Percentiles rank a stretch among this genome's conserved stretches.
These are phyloP conservation scores for Solanum chilense DNA, from an alignment of 257 asterid genomes.

Conservation along the genomic window DNA sequence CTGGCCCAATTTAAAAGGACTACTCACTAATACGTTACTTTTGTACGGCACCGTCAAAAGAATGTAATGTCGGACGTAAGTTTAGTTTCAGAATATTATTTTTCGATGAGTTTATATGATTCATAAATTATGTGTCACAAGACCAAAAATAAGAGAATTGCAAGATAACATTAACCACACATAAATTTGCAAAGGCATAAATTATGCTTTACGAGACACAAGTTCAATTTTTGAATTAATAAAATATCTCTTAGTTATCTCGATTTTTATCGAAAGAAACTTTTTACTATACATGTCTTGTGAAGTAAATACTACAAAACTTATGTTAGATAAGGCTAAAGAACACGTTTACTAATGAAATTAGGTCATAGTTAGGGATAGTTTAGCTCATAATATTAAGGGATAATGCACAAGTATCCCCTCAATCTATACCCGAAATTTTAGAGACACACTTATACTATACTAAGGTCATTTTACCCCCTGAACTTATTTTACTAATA, in stretches of 20 bases:
- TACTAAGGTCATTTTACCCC: no score
- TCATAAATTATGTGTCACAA: background rate
- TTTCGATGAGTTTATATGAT: background rate
- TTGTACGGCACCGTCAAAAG: slow-evolving; percentile 2
- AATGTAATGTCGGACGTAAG: background rate
- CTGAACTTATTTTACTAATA: no score
- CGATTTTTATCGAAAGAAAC: background rate
- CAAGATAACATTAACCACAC: background rate
- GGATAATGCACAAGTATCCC: no score
- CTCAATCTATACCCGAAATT: accelerated
- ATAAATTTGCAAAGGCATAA: background rate
- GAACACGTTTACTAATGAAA: background rate
- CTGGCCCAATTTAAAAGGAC: background rate
- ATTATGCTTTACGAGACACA: no score
- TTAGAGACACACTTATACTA: no score
- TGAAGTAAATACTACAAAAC: background rate
- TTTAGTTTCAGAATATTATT: background rate
- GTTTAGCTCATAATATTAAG: background rate
- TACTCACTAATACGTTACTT: background rate
- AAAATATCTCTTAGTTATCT: background rate
- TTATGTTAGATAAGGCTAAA: background rate
- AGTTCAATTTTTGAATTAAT: background rate
- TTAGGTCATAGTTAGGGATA: background rate
- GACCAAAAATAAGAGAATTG: background rate
- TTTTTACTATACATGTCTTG: background rate